Evolutionary conservation across 768 basidiomycete genomes (phyloP), one percentile per base, ranked within the genome.

Genomic region (Strobilomyces confusus): DNA sequence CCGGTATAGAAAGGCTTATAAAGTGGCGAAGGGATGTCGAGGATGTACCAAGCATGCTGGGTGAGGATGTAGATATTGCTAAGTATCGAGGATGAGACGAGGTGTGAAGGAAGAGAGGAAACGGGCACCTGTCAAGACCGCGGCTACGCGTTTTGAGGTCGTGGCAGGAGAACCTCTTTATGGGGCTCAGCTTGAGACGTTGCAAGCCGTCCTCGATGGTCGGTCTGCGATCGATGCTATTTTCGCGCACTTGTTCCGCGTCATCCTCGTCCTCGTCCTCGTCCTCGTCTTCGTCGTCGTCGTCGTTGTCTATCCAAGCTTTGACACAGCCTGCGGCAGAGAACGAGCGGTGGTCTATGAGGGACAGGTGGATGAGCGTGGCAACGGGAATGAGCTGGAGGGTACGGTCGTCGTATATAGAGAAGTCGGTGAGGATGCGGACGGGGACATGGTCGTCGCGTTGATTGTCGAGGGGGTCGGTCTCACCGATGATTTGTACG

Each of bases 61-160:
- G 87, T 89, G 42, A 78, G 75, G 26, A 89, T 67, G 55, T 84
- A 89, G 3, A 88, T 77, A 54, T 82, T 80, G 22, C 86, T 88
- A 47, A 6, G 14, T n/a, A n/a, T n/a, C n/a, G 32, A 48, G 2
- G 9, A n/a, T 66, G 58, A 70, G 58, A 50, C 30, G 5, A 20
- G 2, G 44, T 19, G 42, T 7, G 11, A 14, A 17, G 3, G 38
- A 33, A 34, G n/a, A 15, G n/a, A 49, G 25, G 40, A 15, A 9
- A 30, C 3, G 13, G 1, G 58, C 48, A 83, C 84, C 71, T 69
- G 56, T 85, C 81, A 11, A 83, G 57, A 44, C 55, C 37, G 9
- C 60, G 59, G 20, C 40, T 54, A 49, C 44, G 47, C 48, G 59
- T 29, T 61, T 56, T 50, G 64, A 66, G 37, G 57, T 76, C 61